A percentile compares a stretch with the other conserved stretches of the same genome.
Conservation (phyloP, 495 filamentous ascomycete genomes). For the Talaromyces stipitatus region DNA sequence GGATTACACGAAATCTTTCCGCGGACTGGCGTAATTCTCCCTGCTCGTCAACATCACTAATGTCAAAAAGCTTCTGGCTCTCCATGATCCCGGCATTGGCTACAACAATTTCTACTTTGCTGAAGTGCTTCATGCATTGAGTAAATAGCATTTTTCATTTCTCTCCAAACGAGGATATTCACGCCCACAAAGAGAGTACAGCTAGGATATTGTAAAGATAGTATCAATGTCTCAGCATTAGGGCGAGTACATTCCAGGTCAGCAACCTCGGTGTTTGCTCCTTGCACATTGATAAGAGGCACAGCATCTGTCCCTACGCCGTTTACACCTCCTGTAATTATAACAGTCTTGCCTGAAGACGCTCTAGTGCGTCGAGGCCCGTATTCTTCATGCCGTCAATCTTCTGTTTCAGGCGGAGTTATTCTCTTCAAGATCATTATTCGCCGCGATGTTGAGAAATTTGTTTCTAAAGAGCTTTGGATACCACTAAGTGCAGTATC, state of each 20-base stretch:
- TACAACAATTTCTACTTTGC: constrained; percentile 52
- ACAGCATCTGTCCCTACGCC: neutral
- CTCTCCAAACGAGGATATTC: constrained; percentile 17
- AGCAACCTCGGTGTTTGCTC: constrained; percentile 17
- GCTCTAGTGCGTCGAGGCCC: no score
- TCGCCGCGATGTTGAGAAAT: no score
- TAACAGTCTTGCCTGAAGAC: neutral
- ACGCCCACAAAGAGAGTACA: constrained; percentile 13
- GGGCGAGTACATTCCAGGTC: constrained; percentile 12
- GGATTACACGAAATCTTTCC: constrained; percentile 19
- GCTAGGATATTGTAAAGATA: constrained; percentile 9
- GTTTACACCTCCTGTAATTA: neutral
- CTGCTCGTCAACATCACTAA: constrained; percentile 14
- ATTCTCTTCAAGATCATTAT: no score
- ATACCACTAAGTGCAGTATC: no score
- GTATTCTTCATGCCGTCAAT: no score
- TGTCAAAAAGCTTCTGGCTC: constrained; percentile 9
- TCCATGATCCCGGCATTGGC: constrained; percentile 62
- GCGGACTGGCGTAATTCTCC: constrained; percentile 13
- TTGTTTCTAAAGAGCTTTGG: no score
- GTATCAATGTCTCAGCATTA: constrained; percentile 13
- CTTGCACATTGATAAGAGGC: neutral
- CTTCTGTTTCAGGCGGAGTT: no score
- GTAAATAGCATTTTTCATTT: constrained; percentile 45
- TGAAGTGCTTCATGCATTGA: constrained; percentile 36